Conservation (phyloP, 805 yeast species). For the Pichia thaimueangensis region DNA sequence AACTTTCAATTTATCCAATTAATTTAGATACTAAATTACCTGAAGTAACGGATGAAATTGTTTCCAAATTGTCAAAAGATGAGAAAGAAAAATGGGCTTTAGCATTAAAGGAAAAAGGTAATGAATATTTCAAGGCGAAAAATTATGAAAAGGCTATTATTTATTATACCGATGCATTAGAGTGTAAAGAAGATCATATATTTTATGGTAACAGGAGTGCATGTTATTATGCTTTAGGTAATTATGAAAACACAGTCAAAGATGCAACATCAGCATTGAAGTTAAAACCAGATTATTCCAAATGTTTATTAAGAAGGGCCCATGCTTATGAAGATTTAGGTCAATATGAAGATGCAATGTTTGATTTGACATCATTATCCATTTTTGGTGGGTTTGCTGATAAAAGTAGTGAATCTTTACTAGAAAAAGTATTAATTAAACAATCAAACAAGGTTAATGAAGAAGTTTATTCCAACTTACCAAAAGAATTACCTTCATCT, state of each 20-base stretch:
- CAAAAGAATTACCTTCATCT: constrained; percentile 67
- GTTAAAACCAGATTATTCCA: constrained; percentile 83
- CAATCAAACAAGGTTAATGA: constrained; percentile 71
- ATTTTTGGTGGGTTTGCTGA: constrained; percentile 74
- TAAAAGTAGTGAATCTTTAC: constrained; percentile 66
- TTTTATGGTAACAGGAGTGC: constrained; percentile 96
- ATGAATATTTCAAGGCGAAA: constrained; percentile 64
- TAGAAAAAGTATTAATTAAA: constrained; percentile 81
- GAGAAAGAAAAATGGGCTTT: constrained; percentile 61
- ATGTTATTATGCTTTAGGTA: constrained; percentile 76
- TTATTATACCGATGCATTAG: constrained; percentile 72
- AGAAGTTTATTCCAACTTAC: constrained; percentile 45
- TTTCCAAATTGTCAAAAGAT: constrained; percentile 39
- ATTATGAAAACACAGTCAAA: constrained; percentile 77
- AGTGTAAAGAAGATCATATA: constrained; percentile 74
- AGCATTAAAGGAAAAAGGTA: constrained; percentile 86
- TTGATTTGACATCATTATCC: constrained; percentile 85
- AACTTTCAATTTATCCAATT: constrained; percentile 39
- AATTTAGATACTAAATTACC: constrained; percentile 50
- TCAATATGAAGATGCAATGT: constrained; percentile 75
- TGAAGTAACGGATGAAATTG: constrained; percentile 39
- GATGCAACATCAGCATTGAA: constrained; percentile 84
- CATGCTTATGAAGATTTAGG: constrained; percentile 82
- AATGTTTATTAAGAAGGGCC: constrained; percentile 91
- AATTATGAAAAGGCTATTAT: constrained; percentile 70